phyloP scores from a whole-genome alignment of 164 flowering plant species.

The Macadamia integrifolia region DNA sequence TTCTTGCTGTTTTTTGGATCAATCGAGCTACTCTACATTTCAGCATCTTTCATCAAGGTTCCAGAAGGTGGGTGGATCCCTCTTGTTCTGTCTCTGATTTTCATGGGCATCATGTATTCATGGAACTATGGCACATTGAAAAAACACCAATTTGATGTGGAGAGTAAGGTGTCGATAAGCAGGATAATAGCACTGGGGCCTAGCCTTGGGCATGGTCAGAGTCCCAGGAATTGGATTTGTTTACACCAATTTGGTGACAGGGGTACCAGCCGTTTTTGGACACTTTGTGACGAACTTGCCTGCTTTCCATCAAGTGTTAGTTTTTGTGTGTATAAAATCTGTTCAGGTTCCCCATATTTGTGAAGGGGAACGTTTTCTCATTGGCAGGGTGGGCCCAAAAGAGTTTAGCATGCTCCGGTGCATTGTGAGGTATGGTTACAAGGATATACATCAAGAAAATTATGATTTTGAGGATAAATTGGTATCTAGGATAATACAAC shows the following conservation, averaged over 20 bases:
- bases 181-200: conserved; percentile 49
- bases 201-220: conserved; percentile 64
- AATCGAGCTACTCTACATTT: conserved; percentile 55
- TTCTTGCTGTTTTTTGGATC: conserved; percentile 52
- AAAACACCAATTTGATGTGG: conserved; percentile 53
- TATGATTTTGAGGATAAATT: conserved; percentile 44
- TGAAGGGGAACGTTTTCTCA: conserved; percentile 38
- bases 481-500: conserved; percentile 35
- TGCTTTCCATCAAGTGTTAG: conserved; percentile 62
- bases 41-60: conserved; percentile 48
- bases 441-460: conserved; percentile 39
- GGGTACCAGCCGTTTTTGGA: conserved; percentile 62
- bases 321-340: conserved; percentile 58
- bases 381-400: conserved; percentile 54
- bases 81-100: conserved; percentile 37
- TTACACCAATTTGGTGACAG: conserved; percentile 45
- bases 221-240: conserved; percentile 69
- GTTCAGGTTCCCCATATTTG: conserved; percentile 54
- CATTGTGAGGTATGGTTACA: conserved; percentile 69
- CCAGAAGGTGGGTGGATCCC: conserved; percentile 75
- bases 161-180: conserved; percentile 66
- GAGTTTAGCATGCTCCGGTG: conserved; percentile 58
- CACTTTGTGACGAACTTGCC: conserved; percentile 73
- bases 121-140: conserved; percentile 67
- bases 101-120: conserved; percentile 48